Conservation (phyloP, 148 eudicot genomes). For the Cornus controversa region DNA sequence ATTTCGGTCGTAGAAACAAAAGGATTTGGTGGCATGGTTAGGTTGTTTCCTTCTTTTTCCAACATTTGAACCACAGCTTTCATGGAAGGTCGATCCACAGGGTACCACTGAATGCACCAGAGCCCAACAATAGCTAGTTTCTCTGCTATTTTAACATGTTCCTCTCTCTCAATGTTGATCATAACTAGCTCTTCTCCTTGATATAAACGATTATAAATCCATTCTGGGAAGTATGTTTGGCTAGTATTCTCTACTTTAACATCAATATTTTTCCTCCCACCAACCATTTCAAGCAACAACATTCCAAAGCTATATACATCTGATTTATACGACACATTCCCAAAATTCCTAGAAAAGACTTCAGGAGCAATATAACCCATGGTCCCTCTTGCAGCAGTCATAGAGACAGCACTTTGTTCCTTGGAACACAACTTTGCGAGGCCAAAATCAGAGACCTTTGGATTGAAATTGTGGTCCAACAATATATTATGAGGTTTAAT, state of each 20-base stretch:
- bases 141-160: not conserved
- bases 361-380: not conserved
- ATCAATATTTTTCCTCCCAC: constrained; percentile 5
- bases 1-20: not conserved
- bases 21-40: not conserved
- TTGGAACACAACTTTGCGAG: not conserved
- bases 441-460: not conserved
- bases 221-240: too few relatives aligned
- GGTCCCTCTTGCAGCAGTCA: not conserved
- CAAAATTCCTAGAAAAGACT: not conserved
- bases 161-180: not conserved
- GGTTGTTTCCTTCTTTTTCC: not conserved
- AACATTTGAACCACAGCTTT: not conserved
- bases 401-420: not conserved
- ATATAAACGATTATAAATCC: too few relatives aligned
- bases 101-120: not conserved
- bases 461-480: too few relatives aligned
- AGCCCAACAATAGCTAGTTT: not conserved
- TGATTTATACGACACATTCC: not conserved
- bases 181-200: not conserved
- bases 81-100: not conserved
- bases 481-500: too few relatives aligned
- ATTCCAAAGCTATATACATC: not conserved
- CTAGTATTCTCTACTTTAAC: not conserved
- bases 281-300: not conserved